Evolutionary conservation across 306 rosid genomes (phyloP), one percentile per base, ranked within the genome.

Genomic region (Vachellia collinsii): DNA sequence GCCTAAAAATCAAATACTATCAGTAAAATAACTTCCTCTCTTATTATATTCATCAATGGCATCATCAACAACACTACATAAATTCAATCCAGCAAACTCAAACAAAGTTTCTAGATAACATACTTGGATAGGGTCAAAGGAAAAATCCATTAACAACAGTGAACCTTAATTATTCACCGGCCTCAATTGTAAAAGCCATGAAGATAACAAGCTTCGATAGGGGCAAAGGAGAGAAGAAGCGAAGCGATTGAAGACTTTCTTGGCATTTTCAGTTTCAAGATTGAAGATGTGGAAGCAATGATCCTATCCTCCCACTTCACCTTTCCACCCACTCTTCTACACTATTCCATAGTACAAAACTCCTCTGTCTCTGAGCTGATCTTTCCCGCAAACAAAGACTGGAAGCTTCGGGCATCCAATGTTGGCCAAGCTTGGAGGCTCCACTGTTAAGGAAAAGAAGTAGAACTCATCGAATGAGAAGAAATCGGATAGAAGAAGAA

Each of bases 301-400:
- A 36, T 74, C 17, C 53, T 17, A 23, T 53, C 3, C 7, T 53
- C 59, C 80, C 19, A 76, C 77, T 1, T 85, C 85, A 47, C 91
- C 93, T 23, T 80, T 0, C 93, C 88, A 85, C 42, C 83, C 91
- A 83, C 91, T 85, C 19, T 83, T 23, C 82, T 77, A 85, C 72
- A 89, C 54, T 11, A 75, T 81, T 8, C 85, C 83, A 37, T 38
- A 85, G 68, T 81, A 89, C 81, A 51, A 81, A 74, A 87, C 23
- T n/a, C 85, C 91, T 82, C 85, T 77, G 14, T 87, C 90, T 68
- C 84, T 86, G 0, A 91, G 71, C 4, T 44, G 69, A 83, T 89
- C 93, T 19, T 86, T 82, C 0, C 82, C 90, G 8, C 86, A 80
- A 36, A 87, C 90, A 72, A 42, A 69, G 19, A 89, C 67, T 39